These are phyloP conservation scores for Monosporascus sp. DNA, from an alignment of 2,329 filamentous ascomycete species.

Conservation along the genomic window DNA sequence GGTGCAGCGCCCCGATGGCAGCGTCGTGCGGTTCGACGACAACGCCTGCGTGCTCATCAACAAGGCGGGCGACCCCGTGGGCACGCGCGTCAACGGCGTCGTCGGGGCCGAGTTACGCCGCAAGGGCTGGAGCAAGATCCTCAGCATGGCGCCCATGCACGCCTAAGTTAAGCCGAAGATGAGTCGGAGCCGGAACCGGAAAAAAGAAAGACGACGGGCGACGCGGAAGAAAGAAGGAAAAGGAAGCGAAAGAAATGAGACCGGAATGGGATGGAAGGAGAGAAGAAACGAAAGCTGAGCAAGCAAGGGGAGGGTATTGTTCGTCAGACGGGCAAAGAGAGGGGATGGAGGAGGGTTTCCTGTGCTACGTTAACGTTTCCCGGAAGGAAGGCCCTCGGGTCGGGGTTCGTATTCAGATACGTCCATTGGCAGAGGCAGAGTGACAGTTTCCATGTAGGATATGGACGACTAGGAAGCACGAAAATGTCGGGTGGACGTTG, in stretches of 20 bases:
- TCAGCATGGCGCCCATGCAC: slow-evolving; percentile 81
- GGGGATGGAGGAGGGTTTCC: no score
- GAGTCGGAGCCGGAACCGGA: no score
- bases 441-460: not conserved
- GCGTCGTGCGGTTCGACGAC: slow-evolving; percentile 89
- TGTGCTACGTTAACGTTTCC: no score
- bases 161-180: slow-evolving; percentile 30
- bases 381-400: no score
- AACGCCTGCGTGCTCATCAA: slow-evolving; percentile 97
- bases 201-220: no score
- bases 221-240: no score
- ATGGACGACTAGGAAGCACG: not conserved
- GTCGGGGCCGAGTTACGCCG: slow-evolving; percentile 85
- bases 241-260: no score
- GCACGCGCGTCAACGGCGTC: slow-evolving; percentile 84
- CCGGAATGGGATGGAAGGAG: no score
- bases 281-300: no score
- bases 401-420: no score
- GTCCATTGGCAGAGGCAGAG: not conserved
- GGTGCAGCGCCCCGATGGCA: slow-evolving; percentile 81
- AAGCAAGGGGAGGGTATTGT: no score
- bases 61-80: slow-evolving; percentile 93
- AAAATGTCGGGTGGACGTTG: not conserved
- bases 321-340: no score
- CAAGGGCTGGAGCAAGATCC: slow-evolving; percentile 97